These are phyloP conservation scores for Diaporthe sp. DNA, from an alignment of 2,329 filamentous ascomycete species.

Conservation along the genomic window DNA sequence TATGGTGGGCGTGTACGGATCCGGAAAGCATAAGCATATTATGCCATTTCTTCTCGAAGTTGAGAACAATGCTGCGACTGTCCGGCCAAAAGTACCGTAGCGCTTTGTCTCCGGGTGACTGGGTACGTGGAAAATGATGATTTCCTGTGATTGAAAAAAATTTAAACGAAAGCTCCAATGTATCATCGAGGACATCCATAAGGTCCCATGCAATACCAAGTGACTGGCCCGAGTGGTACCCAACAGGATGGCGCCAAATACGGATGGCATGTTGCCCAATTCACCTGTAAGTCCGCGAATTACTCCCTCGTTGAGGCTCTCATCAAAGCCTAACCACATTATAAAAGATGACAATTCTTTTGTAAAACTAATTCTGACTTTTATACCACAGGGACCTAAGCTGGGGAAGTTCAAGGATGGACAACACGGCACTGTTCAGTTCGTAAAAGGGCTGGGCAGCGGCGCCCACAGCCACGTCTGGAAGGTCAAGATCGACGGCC, in stretches of 20 bases:
- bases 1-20: neutral
- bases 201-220: neutral
- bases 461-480: conserved; percentile 16
- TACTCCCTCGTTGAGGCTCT: no score
- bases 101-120: neutral
- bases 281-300: neutral
- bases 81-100: neutral
- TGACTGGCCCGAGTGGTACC: neutral
- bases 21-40: neutral
- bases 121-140: neutral
- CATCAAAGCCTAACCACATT: neutral
- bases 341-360: fast-evolving
- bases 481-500: neutral
- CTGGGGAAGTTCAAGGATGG: neutral
- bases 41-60: neutral
- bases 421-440: neutral
- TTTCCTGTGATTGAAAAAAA: neutral
- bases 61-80: neutral
- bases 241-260: neutral
- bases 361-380: neutral
- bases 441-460: neutral
- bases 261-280: neutral
- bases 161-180: neutral
- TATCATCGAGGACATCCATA: no score
- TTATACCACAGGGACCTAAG: neutral